Conservation (phyloP, 73 alveolate genomes). For the Urostyla sp. region DNA sequence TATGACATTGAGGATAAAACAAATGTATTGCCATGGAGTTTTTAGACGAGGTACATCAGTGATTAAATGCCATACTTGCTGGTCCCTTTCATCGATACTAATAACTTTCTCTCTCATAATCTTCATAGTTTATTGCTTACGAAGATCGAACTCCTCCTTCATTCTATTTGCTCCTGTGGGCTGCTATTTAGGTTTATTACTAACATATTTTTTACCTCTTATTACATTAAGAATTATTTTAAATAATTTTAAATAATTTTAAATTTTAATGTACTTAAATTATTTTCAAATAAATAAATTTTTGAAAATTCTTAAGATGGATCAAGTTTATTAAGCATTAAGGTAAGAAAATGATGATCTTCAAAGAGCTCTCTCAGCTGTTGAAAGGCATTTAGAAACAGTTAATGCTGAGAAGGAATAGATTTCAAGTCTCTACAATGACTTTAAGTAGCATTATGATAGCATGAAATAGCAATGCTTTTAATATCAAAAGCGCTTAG, state of each 20-base stretch:
- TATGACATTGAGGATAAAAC: slow-evolving; percentile 33
- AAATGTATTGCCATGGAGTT: slow-evolving; percentile 43
- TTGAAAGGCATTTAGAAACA: slow-evolving; percentile 36
- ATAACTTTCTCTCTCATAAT: slow-evolving; percentile 26
- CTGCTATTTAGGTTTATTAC: too few species aligned
- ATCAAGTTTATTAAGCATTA: neutral
- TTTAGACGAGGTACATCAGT: slow-evolving; percentile 35
- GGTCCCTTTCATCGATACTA: slow-evolving; percentile 25
- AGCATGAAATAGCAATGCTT: slow-evolving; percentile 2
- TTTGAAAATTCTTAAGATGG: too few species aligned
- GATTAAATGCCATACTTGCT: slow-evolving; percentile 31
- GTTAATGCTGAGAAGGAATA: slow-evolving; percentile 46
- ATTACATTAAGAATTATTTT: too few species aligned
- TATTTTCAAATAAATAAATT: too few species aligned
- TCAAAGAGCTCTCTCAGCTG: slow-evolving; percentile 1
- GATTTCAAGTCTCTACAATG: slow-evolving; percentile 37
- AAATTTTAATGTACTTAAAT: too few species aligned
- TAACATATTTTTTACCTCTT: too few species aligned
- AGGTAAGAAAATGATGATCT: slow-evolving; percentile 43
- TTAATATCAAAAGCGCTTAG: slow-evolving; percentile 39
- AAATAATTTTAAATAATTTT: too few species aligned
- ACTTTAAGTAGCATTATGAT: slow-evolving; percentile 41
- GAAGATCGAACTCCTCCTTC: too few species aligned
- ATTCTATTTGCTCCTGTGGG: too few species aligned
- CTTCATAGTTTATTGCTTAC: neutral